These are phyloP conservation scores for Terana coerulea DNA, from an alignment of 768 basidiomycete species.

Conservation along the genomic window DNA sequence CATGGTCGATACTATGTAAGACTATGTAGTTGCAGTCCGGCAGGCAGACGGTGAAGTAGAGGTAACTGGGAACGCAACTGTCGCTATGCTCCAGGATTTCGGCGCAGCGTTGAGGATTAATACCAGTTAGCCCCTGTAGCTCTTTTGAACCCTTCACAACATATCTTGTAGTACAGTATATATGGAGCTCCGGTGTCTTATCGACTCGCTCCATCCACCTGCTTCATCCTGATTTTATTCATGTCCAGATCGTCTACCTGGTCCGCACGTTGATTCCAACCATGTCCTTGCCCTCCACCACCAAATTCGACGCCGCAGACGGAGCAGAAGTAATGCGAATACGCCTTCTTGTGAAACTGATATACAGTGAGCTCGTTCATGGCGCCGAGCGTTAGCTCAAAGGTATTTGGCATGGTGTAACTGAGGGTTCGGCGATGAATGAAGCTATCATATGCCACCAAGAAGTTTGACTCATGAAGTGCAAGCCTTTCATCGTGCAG, in stretches of 20 bases:
- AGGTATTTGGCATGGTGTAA: not conserved
- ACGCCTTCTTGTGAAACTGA: not conserved
- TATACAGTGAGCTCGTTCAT: slow-evolving; percentile 1
- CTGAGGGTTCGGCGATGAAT: not conserved
- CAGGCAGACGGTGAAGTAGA: too few species aligned
- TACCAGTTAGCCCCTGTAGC: too few species aligned
- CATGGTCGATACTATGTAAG: too few species aligned
- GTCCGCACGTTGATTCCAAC: slow-evolving; percentile 1
- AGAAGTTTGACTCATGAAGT: not conserved
- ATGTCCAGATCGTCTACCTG: not conserved
- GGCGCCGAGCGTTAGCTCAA: not conserved
- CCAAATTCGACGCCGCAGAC: not conserved
- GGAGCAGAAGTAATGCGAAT: not conserved
- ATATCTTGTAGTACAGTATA: too few species aligned
- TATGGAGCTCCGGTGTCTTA: too few species aligned
- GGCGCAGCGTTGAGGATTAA: too few species aligned
- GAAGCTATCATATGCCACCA: not conserved
- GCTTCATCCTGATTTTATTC: not conserved
- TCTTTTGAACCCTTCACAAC: too few species aligned
- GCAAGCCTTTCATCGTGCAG: not conserved
- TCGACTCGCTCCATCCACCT: not conserved
- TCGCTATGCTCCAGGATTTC: too few species aligned
- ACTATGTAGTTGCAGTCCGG: too few species aligned
- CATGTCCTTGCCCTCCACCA: not conserved
- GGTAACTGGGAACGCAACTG: too few species aligned